Evolutionary conservation across 176 grass and related monocot species (phyloP), one percentile per base, ranked within the genome.

Genomic region (Dactylis glomerata): DNA sequence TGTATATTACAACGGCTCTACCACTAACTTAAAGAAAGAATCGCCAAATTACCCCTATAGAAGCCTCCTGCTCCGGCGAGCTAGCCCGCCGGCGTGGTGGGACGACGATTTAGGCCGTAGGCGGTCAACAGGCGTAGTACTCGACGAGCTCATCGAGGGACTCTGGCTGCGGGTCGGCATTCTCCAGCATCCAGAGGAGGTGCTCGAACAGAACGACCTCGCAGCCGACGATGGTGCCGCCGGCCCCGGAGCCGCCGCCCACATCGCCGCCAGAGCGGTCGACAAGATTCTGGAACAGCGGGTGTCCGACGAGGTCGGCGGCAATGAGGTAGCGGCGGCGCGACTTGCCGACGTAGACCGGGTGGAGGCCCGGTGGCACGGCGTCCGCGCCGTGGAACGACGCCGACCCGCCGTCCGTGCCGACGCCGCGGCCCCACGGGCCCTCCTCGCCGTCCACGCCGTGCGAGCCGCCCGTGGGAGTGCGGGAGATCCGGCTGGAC

Each of bases 171-270:
- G 90, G 92, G 73, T 94, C 95, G 57, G 90, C 95, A 87, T 94
- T 97, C 86, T 94, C 92, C 63, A 97, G 90, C 95, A 97, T 97
- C 95, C 92, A 97, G 58, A 94, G 88, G 59, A 97, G 92, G 92
- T 97, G 95, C 77, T 97, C 95, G 84, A 97, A 97, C 76, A 97
- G 88, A 63, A 97, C 95, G 74, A 97, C 92, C 92, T 97, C 95
- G 84, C 95, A 97, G 45, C 95, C 95, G 6, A 97, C 84, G 71
- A 87, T 74, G 16, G 80, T 87, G 19, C 85, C 86, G 34, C 61
- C 69, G n/a, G 45, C 30, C 2, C 7, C 80, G 14, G 23, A 22
- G 20, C 33, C 61, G 20, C 33, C 61, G 20, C 82, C 90, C 13
- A 26, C n/a, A 16, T 52, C 79, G 1, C 67, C 71, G 30, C 69